These are phyloP conservation scores for Backusella westeae DNA, from an alignment of 192 early-diverging fungal genomes.

Conservation along the genomic window DNA sequence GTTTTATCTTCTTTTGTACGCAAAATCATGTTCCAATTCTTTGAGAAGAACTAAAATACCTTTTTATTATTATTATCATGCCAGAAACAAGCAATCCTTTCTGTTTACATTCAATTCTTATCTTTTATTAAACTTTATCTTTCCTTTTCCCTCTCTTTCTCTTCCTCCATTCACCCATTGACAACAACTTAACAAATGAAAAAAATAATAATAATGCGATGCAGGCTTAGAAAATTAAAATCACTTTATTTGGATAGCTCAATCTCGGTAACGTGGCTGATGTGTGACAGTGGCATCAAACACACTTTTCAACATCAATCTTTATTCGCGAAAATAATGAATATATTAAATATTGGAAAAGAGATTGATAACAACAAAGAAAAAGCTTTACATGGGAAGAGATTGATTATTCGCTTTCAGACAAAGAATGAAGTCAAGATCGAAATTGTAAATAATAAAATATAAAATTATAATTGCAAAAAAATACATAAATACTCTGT, in stretches of 20 bases:
- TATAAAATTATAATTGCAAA: neutral
- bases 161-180: neutral
- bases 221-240: neutral
- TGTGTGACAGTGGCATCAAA: neutral
- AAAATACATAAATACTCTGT: neutral
- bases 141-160: neutral
- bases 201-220: neutral
- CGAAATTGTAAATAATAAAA: neutral
- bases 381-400: neutral
- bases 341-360: neutral
- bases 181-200: neutral
- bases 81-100: neutral
- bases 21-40: constrained; percentile 41
- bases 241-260: neutral
- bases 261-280: neutral
- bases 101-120: neutral
- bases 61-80: neutral
- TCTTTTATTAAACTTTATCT: neutral
- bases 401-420: neutral
- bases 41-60: constrained; percentile 38
- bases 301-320: neutral
- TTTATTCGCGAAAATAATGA: neutral
- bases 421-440: neutral
- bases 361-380: neutral
- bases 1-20: constrained; percentile 52